phyloP scores from a whole-genome alignment of 2,329 filamentous ascomycete genomes.

The Fonsecaea multimorphosa region DNA sequence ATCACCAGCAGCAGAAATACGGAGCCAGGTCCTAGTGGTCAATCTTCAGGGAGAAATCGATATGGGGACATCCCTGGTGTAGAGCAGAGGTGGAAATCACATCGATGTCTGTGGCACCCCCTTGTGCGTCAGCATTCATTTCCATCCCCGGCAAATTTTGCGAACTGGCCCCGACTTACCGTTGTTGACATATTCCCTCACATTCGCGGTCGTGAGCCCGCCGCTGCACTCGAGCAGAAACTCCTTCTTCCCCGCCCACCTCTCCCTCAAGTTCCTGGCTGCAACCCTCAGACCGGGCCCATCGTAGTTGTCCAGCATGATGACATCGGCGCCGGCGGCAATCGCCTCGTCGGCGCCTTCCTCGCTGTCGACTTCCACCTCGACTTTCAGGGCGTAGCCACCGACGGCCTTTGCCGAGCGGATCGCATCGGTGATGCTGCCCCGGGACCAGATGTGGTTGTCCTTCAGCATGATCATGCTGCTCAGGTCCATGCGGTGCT shows the following conservation, averaged over 20 bases:
- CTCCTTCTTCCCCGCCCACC: conserved; percentile 71
- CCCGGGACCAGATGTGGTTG: conserved; percentile 88
- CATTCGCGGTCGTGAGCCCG: conserved; percentile 83
- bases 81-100: conserved; percentile 96
- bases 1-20: too few relatives aligned
- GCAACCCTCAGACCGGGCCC: conserved; percentile 77
- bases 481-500: conserved; percentile 87
- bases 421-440: conserved; percentile 80
- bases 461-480: conserved; percentile 99
- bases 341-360: conserved; percentile 91
- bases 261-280: conserved; percentile 75
- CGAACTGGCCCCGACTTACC: conserved; percentile 55
- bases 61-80: conserved; percentile 90
- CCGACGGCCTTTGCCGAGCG: conserved; percentile 79
- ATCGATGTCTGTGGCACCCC: conserved; percentile 87
- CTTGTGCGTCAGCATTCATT: conserved; percentile 34
- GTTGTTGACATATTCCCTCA: conserved; percentile 76
- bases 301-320: conserved; percentile 97
- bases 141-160: background rate
- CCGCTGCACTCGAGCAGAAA: conserved; percentile 93
- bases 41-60: conserved; percentile 98
- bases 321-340: conserved; percentile 85
- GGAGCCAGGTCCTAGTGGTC: conserved; percentile 59
- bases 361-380: conserved; percentile 91
- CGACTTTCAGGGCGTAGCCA: conserved; percentile 91